A percentile compares a stretch with the other conserved stretches of the same genome.
These are phyloP conservation scores for Coemansia sp. DNA, from an alignment of 192 early-diverging fungal species.

Conservation along the genomic window DNA sequence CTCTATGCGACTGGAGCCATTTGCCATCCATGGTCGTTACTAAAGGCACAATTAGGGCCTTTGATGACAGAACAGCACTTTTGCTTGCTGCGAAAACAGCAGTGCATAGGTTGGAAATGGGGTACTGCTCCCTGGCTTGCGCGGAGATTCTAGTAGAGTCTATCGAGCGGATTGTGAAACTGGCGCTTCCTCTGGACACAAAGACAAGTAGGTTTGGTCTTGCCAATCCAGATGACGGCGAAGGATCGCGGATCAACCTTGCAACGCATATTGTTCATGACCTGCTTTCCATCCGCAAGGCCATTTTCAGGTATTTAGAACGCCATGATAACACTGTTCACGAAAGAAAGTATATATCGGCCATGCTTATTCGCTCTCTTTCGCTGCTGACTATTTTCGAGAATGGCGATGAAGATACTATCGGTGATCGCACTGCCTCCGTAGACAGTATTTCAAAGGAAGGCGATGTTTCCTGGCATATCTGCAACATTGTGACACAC, in stretches of 20 bases:
- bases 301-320: slow-evolving; percentile 15
- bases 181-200: slow-evolving; percentile 26
- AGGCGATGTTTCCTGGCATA: slow-evolving; percentile 30
- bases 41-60: slow-evolving; percentile 2
- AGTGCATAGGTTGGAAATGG: slow-evolving; percentile 3
- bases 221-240: slow-evolving; percentile 8
- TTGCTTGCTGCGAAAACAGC: slow-evolving; percentile 25
- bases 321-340: not conserved
- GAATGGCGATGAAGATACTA: not conserved
- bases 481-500: slow-evolving; percentile 18
- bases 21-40: slow-evolving; percentile 15
- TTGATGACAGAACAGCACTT: slow-evolving; percentile 29
- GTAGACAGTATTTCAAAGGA: slow-evolving; percentile 11
- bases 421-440: not conserved
- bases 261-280: slow-evolving; percentile 7
- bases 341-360: not conserved
- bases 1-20: slow-evolving; percentile 22
- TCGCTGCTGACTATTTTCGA: slow-evolving; percentile 20
- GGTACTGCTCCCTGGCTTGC: slow-evolving; percentile 9
- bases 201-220: slow-evolving; percentile 7
- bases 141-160: slow-evolving; percentile 35
- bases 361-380: slow-evolving; percentile 28
- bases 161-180: slow-evolving; percentile 29
- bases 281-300: slow-evolving; percentile 14
- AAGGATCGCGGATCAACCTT: slow-evolving; percentile 19